These are phyloP conservation scores for Dipodascopsis tothii DNA, from an alignment of 805 yeast genomes.

Conservation along the genomic window DNA sequence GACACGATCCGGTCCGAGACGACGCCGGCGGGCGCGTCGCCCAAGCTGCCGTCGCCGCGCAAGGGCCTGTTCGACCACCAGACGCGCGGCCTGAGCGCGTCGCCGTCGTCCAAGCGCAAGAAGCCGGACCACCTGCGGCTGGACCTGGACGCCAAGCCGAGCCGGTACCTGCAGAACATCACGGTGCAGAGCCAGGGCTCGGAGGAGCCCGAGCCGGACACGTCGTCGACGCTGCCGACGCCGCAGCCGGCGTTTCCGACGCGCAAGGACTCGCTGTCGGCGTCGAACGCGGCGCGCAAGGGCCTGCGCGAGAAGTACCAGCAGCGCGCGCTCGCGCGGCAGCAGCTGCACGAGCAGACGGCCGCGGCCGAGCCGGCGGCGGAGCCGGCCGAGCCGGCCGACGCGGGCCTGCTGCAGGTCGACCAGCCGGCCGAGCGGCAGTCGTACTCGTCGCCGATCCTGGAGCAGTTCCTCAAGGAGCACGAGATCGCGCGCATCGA, in stretches of 20 bases:
- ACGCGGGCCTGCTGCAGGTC: too few species aligned
- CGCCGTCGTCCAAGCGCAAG: not conserved
- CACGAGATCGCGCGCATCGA: too few species aligned
- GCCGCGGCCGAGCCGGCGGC: not conserved
- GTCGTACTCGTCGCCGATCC: not conserved
- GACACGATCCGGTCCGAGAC: too few species aligned
- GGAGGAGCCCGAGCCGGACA: not conserved
- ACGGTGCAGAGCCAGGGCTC: too few species aligned
- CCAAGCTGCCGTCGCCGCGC: not conserved
- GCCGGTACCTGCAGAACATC: too few species aligned
- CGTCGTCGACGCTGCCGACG: not conserved
- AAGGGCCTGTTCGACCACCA: not conserved
- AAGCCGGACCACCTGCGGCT: not conserved
- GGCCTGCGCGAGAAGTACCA: not conserved
- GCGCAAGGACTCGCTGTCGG: conserved; percentile 29
- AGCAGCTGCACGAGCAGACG: too few species aligned
- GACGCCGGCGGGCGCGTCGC: too few species aligned
- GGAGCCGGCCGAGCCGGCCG: too few species aligned
- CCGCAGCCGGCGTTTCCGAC: conserved; percentile 7
- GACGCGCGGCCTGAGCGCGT: not conserved
- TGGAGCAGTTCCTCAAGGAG: not conserved
- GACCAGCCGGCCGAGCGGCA: too few species aligned
- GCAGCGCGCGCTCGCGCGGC: too few species aligned
- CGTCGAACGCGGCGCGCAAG: not conserved
- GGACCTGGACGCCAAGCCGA: too few species aligned